Base-by-base conservation (phyloP, 1,284 basidiomycete species). In the Coriolopsis trogii region DNA sequence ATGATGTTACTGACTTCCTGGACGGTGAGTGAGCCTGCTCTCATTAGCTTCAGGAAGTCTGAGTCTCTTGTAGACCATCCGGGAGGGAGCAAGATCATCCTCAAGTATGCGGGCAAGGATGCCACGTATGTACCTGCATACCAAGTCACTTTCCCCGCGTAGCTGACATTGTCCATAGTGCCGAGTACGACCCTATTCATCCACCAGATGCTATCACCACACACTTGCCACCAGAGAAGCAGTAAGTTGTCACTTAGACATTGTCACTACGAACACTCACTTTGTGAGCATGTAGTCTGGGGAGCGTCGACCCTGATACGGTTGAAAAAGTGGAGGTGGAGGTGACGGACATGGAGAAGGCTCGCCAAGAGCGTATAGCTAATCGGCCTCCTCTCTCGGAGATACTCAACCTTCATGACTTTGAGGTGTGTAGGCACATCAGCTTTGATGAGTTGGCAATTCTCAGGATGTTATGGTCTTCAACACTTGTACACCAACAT, bases 361-460 rank as follows among this genome's bases (percentile, higher is more conserved):
- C 72, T 1, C 79, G 86, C 12, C 75, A 76, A 56, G 73, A 75
- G 34, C 80, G 80, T 2, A 58, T 84, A 18, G 70, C 73, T 12
- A 73, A 77, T 42, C 76, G 84, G 48, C 93, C 93, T 0, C 73
- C 81, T 2, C 74, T 97, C 20, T 79, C 81, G 43, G 85, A 91
- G 69, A 88, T 94, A 46, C 76, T 96, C 29, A 94, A 89, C 62
- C 72, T 97, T 60, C 92, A 95, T 69, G 94, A 98, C 69, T 95
- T 98, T 60, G 94, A 96, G 76, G 86, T 86, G 47, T n/a, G 69
- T 56, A 15, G n/a, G 7, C 3, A 15, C 6, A 33, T 9, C 9
- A 13, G 28, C 28, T 30, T 16, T 13, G 15, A n/a, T n/a, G n/a
- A n/a, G n/a, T 5, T 24, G 45, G 39, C 26, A 46, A 44, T 38